Conservation (phyloP, 1,139 yeast species). For the Blastobotrys niveus region DNA sequence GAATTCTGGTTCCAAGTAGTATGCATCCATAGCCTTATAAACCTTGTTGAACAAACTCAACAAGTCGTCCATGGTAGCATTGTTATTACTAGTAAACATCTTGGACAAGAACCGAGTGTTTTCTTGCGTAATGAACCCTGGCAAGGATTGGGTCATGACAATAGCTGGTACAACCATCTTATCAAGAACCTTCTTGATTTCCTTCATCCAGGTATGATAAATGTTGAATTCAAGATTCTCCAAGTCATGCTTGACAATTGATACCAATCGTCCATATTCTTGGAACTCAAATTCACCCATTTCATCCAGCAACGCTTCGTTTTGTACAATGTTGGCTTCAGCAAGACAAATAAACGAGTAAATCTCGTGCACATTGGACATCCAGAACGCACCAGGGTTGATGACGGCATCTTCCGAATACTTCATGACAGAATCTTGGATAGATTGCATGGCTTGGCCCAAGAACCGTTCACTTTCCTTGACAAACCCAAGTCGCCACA, state of each 20-base stretch:
- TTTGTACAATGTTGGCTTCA: slow-evolving; percentile 79
- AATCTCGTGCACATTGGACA: slow-evolving; percentile 92
- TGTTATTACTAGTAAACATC: slow-evolving; percentile 59
- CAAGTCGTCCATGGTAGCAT: slow-evolving; percentile 92
- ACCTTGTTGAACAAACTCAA: slow-evolving; percentile 84
- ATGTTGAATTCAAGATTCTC: slow-evolving; percentile 90
- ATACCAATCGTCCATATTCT: slow-evolving; percentile 83
- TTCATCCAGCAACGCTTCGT: slow-evolving; percentile 70
- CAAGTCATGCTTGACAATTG: slow-evolving; percentile 89
- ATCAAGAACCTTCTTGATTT: slow-evolving; percentile 83
- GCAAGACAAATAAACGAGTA: slow-evolving; percentile 94
- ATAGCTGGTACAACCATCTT: slow-evolving; percentile 93
- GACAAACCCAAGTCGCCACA: slow-evolving; percentile 97
- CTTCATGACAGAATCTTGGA: slow-evolving; percentile 52
- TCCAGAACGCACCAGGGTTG: slow-evolving; percentile 96
- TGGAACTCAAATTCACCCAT: slow-evolving; percentile 89
- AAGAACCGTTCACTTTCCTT: slow-evolving; percentile 86
- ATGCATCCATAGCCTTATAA: slow-evolving; percentile 90
- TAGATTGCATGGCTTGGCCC: slow-evolving; percentile 83
- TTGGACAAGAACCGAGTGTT: slow-evolving; percentile 79
- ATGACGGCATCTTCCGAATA: slow-evolving; percentile 77
- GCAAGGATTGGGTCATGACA: slow-evolving; percentile 87
- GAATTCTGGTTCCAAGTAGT: slow-evolving; percentile 79
- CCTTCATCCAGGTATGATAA: slow-evolving; percentile 97
- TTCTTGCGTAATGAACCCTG: slow-evolving; percentile 93